Evolutionary conservation across 176 grass and related monocot genomes (phyloP), one percentile per base, ranked within the genome.

Genomic region (Hsuehochloa calcarea): DNA sequence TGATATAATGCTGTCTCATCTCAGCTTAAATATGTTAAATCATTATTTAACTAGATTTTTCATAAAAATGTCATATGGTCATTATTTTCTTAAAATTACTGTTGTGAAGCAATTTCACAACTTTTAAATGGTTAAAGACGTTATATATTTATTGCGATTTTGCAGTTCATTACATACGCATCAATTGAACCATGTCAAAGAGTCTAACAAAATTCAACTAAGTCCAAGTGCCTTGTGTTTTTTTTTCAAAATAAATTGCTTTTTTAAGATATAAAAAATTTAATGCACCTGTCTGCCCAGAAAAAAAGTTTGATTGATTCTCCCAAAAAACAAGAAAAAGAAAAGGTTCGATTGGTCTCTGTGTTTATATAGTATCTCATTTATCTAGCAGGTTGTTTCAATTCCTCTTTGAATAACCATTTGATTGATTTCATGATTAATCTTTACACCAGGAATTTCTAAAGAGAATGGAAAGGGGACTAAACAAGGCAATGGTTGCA

Each of bases 381-480:
- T 47, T 47, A 47, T 47, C 46, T 50, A 50, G 47, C 47, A 50
- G 47, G 1, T 19, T 46, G 3, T 34, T 31, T 11, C n/a, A n/a
- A n/a, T n/a, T 59, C 26, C 6, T 35, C 0, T 65, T 73, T 56
- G 13, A 65, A 65, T n/a, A 19, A 45, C 3, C 46, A 74, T 45
- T 20, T 68, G n/a, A 68, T 38, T 38, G 44, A 58, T 9, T 87
- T 2, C 59, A 9, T n/a, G 6, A 1, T 8, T 26, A 68, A 39
- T 1, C 37, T 68, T 49, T 4, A 35, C 15, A 50, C 45, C 15
- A 87, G 78, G 82, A 82, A 87, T 71, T 82, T 58, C 50, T 71
- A 47, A 68, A 68, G 29, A 22, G 34, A 40, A 25, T 59, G 2
- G 71, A 75, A 65, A 82, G 43, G 39, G 29, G 68, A 23, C 8